Base-by-base conservation (phyloP, 2,329 filamentous ascomycete species). In the Aureobasidium sp. region DNA sequence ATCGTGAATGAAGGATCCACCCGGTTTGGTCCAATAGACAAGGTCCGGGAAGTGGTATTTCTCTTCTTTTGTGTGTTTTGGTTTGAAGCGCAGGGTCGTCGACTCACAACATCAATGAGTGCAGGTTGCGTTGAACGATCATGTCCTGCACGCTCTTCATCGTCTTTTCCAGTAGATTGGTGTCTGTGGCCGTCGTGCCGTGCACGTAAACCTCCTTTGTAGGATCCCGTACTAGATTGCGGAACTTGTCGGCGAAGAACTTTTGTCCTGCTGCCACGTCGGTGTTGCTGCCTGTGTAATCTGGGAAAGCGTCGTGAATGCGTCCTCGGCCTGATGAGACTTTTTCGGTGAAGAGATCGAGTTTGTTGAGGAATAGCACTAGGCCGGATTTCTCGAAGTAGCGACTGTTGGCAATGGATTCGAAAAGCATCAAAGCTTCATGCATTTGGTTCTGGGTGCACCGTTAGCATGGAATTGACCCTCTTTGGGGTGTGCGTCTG, bases 341-440 rank as follows among this genome's bases (percentile, higher is more conserved):
- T 70, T 81, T 81, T 64, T 80, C 77, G 57, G 74, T 71, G 74
- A 81, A 81, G 58, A 85, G 78, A 71, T 89, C 86, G 76, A 88
- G 87, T 81, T 89, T 89, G 82, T 88, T 88, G 69, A 89, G 78
- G 79, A 88, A 88, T 64, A 88, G 77, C 73, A 89, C 88, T 71
- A 88, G 87, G 42, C 84, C 86, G 41, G 85, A 88, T 79, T 86
- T 87, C 70, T 85, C 83, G 72, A 88, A 88, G 85, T 85, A 88
- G 65, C 85, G 76, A 68, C 85, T 87, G 76, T 88, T 88, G 78
- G 84, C 87, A 67, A 89, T 88, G 45, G 84, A 87, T 74, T 89
- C 85, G 76, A 88, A 89, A 61, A 88, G 77, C 34, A 84, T 88
- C 62, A 88, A 76, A 11, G 85, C 85, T 75, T 88, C 85, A 74